A percentile compares a stretch with the other conserved stretches of the same genome.
Conservation (phyloP, 176 grass and related monocot species). For the Bolboschoenus planiculmis region DNA sequence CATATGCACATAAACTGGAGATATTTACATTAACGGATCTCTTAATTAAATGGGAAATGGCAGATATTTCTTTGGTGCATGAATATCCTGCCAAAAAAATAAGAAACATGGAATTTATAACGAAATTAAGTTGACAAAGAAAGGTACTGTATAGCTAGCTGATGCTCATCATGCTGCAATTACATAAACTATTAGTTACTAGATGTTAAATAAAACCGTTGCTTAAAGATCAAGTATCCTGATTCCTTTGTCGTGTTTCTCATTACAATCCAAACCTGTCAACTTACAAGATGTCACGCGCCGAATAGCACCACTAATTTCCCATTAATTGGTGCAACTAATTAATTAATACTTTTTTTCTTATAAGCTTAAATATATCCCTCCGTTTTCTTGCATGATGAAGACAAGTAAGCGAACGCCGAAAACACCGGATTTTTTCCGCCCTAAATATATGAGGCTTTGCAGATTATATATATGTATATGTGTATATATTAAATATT, state of each 20-base stretch:
- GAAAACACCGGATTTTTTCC: too few species aligned
- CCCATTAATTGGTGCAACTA: not conserved
- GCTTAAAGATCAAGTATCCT: slow-evolving; percentile 29
- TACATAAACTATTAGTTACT: not conserved
- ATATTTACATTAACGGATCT: not conserved
- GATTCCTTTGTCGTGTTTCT: slow-evolving; percentile 1
- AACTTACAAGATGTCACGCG: slow-evolving; percentile 26
- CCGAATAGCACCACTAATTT: not conserved
- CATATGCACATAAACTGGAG: not conserved
- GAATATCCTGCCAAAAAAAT: not conserved
- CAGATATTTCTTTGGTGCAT: not conserved
- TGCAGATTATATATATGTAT: too few species aligned
- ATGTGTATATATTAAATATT: too few species aligned
- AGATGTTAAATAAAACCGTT: slow-evolving; percentile 3
- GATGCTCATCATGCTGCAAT: not conserved
- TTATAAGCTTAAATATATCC: not conserved
- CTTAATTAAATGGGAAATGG: not conserved
- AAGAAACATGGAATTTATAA: not conserved
- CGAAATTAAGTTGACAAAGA: not conserved
- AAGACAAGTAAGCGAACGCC: not conserved
- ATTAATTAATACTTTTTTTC: not conserved
- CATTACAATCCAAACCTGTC: slow-evolving; percentile 26
- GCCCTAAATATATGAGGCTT: too few species aligned
- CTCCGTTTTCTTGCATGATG: not conserved
- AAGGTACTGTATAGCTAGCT: not conserved